Evolutionary conservation across 2,329 filamentous ascomycete genomes (phyloP), one percentile per base, ranked within the genome.

Genomic region (Ophiostoma perfectum): DNA sequence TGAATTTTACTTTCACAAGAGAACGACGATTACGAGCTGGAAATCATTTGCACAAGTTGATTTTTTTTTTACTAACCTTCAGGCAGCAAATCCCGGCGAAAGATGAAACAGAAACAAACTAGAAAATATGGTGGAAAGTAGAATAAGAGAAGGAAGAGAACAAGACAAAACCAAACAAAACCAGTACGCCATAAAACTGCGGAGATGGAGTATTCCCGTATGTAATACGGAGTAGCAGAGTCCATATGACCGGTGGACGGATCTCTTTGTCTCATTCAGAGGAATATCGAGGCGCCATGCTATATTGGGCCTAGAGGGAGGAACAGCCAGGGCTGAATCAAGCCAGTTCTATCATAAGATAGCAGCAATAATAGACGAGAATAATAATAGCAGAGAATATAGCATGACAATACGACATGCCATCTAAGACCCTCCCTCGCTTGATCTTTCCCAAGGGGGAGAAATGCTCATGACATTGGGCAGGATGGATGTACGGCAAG

Each of bases 171-270:
- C 49, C 18, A n/a, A 7, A 18, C 2, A 12, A 45, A 12, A 45
- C 42, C 42, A 27, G 27, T 27, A 27, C 27, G 27, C 27, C 27
- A 1, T 45, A 45, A 5, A 12, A 45, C 9, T 9, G 5, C 9
- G 7, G 9, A 8, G 9, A 45, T 45, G 42, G 42, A 45, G 42
- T 27, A n/a, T n/a, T n/a, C n/a, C n/a, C 42, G 1, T 49, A 47
- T 14, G 16, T 47, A 12, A 2, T 47, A 47, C 45, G 12, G 4
- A 14, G 45, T 47, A 47, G 45, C n/a, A 47, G 14, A 16, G 16
- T n/a, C 49, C 49, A 55, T 55, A 55, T 52, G 49, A 36, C 49
- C 49, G 49, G 49, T 55, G 18, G 18, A 55, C 49, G 49, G 49
- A 55, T 55, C n/a, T 55, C 47, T 14, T 14, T 55, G 49, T 55